Evolutionary conservation across 2,329 filamentous ascomycete genomes (phyloP).

Genomic region (Nigrospora sphaerica): DNA sequence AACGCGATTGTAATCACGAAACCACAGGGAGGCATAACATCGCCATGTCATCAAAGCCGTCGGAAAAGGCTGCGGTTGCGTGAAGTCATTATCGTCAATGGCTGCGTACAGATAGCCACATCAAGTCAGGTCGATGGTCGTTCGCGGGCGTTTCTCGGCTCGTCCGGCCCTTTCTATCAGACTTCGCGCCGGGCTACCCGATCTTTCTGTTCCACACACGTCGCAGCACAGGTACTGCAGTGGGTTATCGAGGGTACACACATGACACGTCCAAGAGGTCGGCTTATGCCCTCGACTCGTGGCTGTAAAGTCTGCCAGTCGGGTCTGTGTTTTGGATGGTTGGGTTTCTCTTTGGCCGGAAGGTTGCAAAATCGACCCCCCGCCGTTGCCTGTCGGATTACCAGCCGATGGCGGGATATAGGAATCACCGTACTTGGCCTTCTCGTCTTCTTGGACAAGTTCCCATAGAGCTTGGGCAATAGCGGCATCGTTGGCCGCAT

Average conservation of each 20-base stretch:
- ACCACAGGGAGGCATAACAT: too few relatives aligned
- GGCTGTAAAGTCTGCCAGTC: background rate
- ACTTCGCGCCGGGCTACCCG: constrained; percentile 5
- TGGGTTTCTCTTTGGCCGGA: constrained; percentile 4
- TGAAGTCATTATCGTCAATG: too few relatives aligned
- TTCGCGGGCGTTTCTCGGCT: background rate
- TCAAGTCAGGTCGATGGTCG: constrained; percentile 1
- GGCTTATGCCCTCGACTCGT: background rate
- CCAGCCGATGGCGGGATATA: constrained; percentile 42
- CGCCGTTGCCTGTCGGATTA: constrained; percentile 39
- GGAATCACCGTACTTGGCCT: constrained; percentile 43
- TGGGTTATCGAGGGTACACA: constrained; percentile 53
- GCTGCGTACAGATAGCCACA: background rate
- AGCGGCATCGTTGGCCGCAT: constrained; percentile 80
- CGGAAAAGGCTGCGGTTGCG: too few relatives aligned
- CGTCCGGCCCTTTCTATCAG: background rate
- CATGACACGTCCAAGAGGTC: constrained; percentile 42
- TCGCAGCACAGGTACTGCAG: constrained; percentile 45
- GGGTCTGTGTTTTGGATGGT: constrained; percentile 3
- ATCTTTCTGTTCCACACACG: constrained; percentile 43
- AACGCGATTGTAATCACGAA: too few relatives aligned
- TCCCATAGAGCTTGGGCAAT: constrained; percentile 84
- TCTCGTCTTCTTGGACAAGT: constrained; percentile 73
- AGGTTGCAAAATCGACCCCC: constrained; percentile 12
- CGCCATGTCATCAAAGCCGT: too few relatives aligned